These are phyloP conservation scores for Eucalyptus marginata DNA, from an alignment of 345 rosid genomes.

Conservation along the genomic window DNA sequence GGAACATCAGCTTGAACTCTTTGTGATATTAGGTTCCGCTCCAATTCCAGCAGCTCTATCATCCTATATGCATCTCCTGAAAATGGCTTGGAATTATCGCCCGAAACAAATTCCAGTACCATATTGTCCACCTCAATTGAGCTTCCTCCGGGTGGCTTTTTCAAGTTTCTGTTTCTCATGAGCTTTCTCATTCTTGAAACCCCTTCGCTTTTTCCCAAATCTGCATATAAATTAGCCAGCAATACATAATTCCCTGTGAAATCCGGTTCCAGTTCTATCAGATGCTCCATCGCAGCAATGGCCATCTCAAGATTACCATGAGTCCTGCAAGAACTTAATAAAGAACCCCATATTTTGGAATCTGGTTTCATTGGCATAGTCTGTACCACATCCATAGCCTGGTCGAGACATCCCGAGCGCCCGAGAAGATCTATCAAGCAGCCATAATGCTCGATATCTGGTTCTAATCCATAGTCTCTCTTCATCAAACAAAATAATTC, in stretches of 20 bases:
- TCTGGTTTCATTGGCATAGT: constrained; percentile 72
- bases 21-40: neutral
- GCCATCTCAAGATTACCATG: constrained; percentile 48
- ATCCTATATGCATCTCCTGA: constrained; percentile 17
- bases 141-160: constrained; percentile 49
- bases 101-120: constrained; percentile 45
- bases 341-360: constrained; percentile 70
- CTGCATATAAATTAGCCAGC: constrained; percentile 52
- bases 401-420: constrained; percentile 57
- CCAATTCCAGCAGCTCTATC: constrained; percentile 21
- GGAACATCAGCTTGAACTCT: neutral
- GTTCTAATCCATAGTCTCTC: constrained; percentile 42
- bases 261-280: constrained; percentile 40
- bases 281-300: constrained; percentile 33
- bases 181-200: constrained; percentile 31
- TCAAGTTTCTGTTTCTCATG: constrained; percentile 24
- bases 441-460: constrained; percentile 73
- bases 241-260: constrained; percentile 41
- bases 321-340: constrained; percentile 57
- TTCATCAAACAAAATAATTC: constrained; percentile 50
- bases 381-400: constrained; percentile 44
- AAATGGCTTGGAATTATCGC: constrained; percentile 31
- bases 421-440: constrained; percentile 77
- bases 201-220: constrained; percentile 35
- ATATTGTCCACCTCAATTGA: constrained; percentile 37